Conservation (phyloP, 2,329 filamentous ascomycete genomes). For the Fusarium sororula region DNA sequence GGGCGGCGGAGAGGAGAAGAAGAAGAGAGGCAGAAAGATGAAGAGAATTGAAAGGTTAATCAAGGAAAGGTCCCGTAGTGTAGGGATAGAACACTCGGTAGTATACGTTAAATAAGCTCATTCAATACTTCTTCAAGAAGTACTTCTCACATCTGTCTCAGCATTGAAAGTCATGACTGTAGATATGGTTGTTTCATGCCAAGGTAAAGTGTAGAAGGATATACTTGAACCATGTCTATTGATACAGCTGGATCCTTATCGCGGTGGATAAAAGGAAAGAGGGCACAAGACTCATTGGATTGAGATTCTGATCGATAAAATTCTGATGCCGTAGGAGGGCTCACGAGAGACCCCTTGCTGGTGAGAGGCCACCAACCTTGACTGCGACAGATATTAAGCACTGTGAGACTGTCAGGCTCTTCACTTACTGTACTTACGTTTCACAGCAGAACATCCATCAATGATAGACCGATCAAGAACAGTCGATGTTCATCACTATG, state of each 20-base stretch:
- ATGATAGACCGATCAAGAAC: fast-evolving
- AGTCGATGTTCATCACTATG: background rate
- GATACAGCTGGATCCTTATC: background rate
- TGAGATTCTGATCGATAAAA: fast-evolving
- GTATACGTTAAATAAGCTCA: background rate
- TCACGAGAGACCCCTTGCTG: background rate
- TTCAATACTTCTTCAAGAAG: too few relatives aligned
- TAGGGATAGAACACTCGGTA: background rate
- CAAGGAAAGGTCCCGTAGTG: background rate
- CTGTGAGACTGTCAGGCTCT: too few relatives aligned
- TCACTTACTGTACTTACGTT: background rate
- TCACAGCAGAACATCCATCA: background rate
- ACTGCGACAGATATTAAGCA: too few relatives aligned
- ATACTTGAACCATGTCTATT: background rate
- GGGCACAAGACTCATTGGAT: fast-evolving
- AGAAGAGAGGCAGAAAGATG: background rate
- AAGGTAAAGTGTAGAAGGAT: background rate
- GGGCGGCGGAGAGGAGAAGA: background rate
- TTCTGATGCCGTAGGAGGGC: background rate
- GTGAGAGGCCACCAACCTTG: background rate
- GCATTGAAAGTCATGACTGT: fast-evolving
- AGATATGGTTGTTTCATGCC: background rate
- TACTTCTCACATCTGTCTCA: too few relatives aligned
- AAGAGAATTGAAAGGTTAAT: background rate
- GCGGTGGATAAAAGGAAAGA: fast-evolving